Evolutionary conservation across 768 basidiomycete species (phyloP), one percentile per base, ranked within the genome.

Genomic region (Mycena venus): DNA sequence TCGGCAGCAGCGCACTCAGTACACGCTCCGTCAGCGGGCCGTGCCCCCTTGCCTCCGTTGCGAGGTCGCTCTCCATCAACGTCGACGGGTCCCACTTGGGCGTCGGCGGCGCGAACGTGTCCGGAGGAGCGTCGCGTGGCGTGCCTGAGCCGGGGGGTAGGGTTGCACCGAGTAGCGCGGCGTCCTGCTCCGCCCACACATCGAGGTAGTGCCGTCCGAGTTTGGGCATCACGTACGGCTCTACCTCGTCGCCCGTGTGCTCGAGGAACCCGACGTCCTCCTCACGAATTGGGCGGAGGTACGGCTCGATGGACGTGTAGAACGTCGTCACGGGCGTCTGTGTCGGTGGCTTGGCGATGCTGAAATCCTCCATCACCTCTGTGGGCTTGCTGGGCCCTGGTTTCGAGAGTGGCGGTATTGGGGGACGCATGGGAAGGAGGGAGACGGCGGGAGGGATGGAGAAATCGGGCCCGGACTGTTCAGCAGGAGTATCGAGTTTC

Each of bases 221-320:
- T 68, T 93, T 91, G 32, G 98, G 98, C 84, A 97, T 91, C 38
- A 96, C 83, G 79, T 91, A 98, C 0, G 96, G 94, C 70, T 96
- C 95, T 11, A 95, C 87, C 74, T 98, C 97, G 79, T 99, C 97
- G n/a, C 90, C 95, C 14, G 93, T 93, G 79, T 95, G 95, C 72
- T 96, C 94, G 64, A 99, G 88, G 83, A 96, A 97, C 3, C 98
- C 98, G 32, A 99, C 85, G 80, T 99, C 98, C 83, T 99, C 98
- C 83, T 99, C 98, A 74, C 94, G 94, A 53, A 99, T 92, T 27
- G 91, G 90, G 62, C 97, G 92, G 79, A 97, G 87, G 87, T 95
- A 99, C 14, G 95, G 94, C 79, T 99, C 98, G 56, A 98, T 91
- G 78, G 92, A 94, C 29, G 93, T 87, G 83, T 96, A 96, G 81